Evolutionary conservation across 177 flowering plant species (phyloP), one percentile per base, ranked within the genome.

Genomic region (Telopea speciosissima): DNA sequence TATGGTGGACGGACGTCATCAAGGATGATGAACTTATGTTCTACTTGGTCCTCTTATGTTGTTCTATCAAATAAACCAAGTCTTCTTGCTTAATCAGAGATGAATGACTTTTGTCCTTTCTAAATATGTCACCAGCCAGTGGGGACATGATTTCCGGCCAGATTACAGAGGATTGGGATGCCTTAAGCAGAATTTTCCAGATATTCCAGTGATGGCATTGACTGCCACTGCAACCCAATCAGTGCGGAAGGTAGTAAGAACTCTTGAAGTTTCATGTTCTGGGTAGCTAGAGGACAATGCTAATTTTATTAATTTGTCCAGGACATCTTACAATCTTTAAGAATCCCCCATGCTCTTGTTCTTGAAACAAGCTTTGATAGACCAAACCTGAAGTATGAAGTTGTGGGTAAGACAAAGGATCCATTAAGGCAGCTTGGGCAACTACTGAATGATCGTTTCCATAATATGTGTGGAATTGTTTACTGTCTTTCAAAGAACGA

Each of bases 61-160:
- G 19, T 36, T 36, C 40, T 36, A 6, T 8, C 40, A 5, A 36
- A 36, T 5, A 36, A 31, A 36, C 7, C 3, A 36, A 36, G 9
- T 12, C 19, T 49, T 12, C 19, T 49, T 49, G 3, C 54, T 11
- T 49, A 49, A 36, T 8, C 40, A 36, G 9, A 36, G 7, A 36
- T 36, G 31, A 36, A 36, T 36, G 40, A 36, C 40, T 49, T 3
- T 49, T 49, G 3, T 8, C 1, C 13, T 49, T 13, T 1, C 13
- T 28, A 28, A 13, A 11, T 16, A 13, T 49, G 54, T 16, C 78
- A 70, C 31, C 90, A 95, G 99, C 81, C 98, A 95, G 75, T 95
- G 99, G 99, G 97, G 99, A 45, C 97, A 95, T 84, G 99, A 95
- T 82, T 95, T 95, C 69, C 98, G 97, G 70, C 99, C 99, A 70